These are phyloP conservation scores for Whalleya microplaca DNA, from an alignment of 2,329 filamentous ascomycete species.

Conservation along the genomic window DNA sequence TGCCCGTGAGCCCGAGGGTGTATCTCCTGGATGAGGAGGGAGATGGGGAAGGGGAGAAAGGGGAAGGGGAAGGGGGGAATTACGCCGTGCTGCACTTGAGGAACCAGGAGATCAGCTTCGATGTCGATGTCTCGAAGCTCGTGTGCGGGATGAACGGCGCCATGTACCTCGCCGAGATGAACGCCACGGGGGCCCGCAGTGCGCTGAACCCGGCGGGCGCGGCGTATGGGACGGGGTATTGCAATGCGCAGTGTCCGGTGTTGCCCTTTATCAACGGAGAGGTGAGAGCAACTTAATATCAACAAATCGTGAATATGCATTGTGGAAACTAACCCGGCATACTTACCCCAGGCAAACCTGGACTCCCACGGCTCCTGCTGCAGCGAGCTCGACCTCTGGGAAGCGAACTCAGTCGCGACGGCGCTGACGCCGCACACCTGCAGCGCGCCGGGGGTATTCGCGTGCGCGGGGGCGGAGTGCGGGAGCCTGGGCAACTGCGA, in stretches of 20 bases:
- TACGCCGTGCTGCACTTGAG: conserved; percentile 56
- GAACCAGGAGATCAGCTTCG: conserved; percentile 66
- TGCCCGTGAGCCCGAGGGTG: conserved; percentile 46
- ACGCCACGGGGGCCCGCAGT: conserved; percentile 61
- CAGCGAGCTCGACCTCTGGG: conserved; percentile 70
- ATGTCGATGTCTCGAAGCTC: conserved; percentile 66
- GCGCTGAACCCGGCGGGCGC: conserved; percentile 58
- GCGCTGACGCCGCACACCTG: conserved; percentile 65
- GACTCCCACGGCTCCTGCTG: conserved; percentile 65
- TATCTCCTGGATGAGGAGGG: conserved; percentile 53
- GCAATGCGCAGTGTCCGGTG: conserved; percentile 59
- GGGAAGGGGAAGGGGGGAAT: conserved; percentile 50
- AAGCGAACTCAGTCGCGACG: conserved; percentile 62
- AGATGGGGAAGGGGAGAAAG: too few species aligned
- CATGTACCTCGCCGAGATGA: conserved; percentile 67
- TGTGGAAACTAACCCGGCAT: background rate
- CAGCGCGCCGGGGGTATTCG: conserved; percentile 44
- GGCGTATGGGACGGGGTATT: conserved; percentile 64
- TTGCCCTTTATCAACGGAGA: conserved; percentile 48
- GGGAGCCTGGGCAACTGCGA: conserved; percentile 41
- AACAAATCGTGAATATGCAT: conserved; percentile 1
- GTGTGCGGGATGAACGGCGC: conserved; percentile 70
- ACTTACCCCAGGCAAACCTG: conserved; percentile 51
- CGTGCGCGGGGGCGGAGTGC: conserved; percentile 42
- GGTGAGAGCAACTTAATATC: conserved; percentile 44